Percentiles rank a stretch among this genome's conserved stretches.
Conservation (phyloP, 208 protist genomes). For the Acanthamoeba royreba region DNA sequence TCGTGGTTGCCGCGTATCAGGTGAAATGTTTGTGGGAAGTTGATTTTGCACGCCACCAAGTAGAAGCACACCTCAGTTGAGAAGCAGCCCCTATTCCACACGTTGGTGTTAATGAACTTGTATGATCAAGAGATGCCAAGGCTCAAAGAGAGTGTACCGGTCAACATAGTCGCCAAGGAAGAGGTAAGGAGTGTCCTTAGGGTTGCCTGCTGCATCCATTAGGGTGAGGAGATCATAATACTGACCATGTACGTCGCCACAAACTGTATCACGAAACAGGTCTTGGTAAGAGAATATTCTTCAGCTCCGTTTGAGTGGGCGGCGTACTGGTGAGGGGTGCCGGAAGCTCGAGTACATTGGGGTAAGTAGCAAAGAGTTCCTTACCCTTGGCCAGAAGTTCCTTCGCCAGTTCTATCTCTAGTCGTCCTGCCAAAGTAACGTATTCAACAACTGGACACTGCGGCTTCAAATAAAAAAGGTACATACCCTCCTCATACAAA, state of each 20-base stretch:
- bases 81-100: neutral
- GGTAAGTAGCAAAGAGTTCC: neutral
- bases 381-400: neutral
- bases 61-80: constrained; percentile 70
- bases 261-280: no score
- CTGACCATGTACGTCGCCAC: constrained; percentile 94
- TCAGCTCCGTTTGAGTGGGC: no score
- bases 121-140: neutral
- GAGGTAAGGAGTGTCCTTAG: constrained; percentile 85
- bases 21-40: constrained; percentile 85
- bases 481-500: constrained; percentile 3
- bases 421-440: neutral
- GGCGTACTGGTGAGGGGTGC: neutral
- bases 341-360: neutral
- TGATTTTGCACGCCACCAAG: constrained; percentile 90
- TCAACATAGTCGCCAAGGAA: constrained; percentile 96
- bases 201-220: constrained; percentile 87
- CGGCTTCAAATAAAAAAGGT: neutral
- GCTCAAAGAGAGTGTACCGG: constrained; percentile 49
- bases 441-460: neutral
- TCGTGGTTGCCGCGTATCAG: constrained; percentile 96
- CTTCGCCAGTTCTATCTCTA: neutral
- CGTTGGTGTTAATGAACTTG: neutral
- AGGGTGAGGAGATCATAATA: constrained; percentile 93
- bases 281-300: no score